Evolutionary conservation across 2,329 filamentous ascomycete genomes (phyloP).

Genomic region (Aspergillus sp.): DNA sequence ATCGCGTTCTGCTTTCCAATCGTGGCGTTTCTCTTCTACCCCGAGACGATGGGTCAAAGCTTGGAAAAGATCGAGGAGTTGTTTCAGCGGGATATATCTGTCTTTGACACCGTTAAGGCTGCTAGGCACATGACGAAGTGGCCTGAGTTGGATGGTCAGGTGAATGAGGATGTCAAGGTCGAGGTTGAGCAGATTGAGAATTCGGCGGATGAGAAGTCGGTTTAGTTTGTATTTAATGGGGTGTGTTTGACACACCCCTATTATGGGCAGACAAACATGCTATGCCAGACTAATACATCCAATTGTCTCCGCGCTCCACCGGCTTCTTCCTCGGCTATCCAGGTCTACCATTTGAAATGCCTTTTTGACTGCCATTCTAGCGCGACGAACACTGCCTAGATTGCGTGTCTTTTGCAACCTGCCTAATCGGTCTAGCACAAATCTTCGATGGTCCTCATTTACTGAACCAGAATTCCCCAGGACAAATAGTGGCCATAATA

Average conservation of each 20-base stretch:
- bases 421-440: constrained; percentile 28
- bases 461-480: constrained; percentile 25
- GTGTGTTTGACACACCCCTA: no score
- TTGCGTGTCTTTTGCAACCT: constrained; percentile 25
- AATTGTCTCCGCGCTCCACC: neutral
- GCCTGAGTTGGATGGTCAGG: neutral
- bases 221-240: neutral
- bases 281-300: neutral
- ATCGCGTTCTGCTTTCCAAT: constrained; percentile 4
- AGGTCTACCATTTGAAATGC: constrained; percentile 21
- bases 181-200: neutral
- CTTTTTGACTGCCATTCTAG: constrained; percentile 21
- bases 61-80: constrained; percentile 8
- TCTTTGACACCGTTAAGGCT: constrained; percentile 2
- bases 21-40: constrained; percentile 10
- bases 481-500: constrained; percentile 26
- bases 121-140: constrained; percentile 1
- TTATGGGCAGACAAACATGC: neutral
- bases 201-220: neutral
- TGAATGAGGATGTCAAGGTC: neutral
- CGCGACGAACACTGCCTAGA: constrained; percentile 28
- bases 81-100: constrained; percentile 1
- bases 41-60: constrained; percentile 13
- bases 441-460: constrained; percentile 26
- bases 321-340: neutral